Evolutionary conservation across 2,329 filamentous ascomycete species (phyloP).

Genomic region (Drechslerella coelobrocha): DNA sequence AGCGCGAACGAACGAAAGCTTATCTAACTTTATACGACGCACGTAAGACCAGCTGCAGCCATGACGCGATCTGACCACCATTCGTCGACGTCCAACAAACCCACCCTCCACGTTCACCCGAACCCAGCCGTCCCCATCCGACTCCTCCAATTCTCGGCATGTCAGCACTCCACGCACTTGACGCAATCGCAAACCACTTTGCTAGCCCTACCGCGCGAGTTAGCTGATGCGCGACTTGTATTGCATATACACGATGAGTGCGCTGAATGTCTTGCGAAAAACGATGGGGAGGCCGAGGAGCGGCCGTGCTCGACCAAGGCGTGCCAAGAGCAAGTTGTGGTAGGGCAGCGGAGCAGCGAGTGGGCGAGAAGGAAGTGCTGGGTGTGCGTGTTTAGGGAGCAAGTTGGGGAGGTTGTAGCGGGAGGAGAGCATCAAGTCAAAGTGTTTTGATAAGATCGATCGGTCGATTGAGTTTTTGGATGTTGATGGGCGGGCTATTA

Average conservation of each 20-base stretch:
- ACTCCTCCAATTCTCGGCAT: constrained; percentile 28
- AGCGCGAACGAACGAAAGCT: too few species aligned
- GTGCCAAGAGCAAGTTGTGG: constrained; percentile 13
- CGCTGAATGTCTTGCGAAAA: background rate
- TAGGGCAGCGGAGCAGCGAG: constrained; percentile 4
- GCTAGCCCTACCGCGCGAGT: constrained; percentile 5
- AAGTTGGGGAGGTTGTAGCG: constrained; percentile 8
- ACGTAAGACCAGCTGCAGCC: too few species aligned
- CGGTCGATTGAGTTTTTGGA: background rate
- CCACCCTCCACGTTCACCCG: constrained; percentile 23
- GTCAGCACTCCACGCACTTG: constrained; percentile 11
- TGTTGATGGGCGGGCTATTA: too few species aligned
- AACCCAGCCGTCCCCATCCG: constrained; percentile 17
- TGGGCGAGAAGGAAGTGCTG: constrained; percentile 19
- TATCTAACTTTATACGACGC: too few species aligned
- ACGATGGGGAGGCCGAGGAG: constrained; percentile 15
- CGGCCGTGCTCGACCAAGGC: constrained; percentile 4
- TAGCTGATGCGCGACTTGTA: constrained; percentile 8
- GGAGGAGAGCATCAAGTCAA: background rate
- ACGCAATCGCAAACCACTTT: background rate
- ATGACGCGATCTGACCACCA: background rate
- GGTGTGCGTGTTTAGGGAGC: constrained; percentile 23
- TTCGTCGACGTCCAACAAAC: background rate
- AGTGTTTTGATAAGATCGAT: background rate
- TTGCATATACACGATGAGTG: constrained; percentile 19